These are phyloP conservation scores for Yamadazyma friedrichii DNA, from an alignment of 1,139 yeast species.

Conservation along the genomic window DNA sequence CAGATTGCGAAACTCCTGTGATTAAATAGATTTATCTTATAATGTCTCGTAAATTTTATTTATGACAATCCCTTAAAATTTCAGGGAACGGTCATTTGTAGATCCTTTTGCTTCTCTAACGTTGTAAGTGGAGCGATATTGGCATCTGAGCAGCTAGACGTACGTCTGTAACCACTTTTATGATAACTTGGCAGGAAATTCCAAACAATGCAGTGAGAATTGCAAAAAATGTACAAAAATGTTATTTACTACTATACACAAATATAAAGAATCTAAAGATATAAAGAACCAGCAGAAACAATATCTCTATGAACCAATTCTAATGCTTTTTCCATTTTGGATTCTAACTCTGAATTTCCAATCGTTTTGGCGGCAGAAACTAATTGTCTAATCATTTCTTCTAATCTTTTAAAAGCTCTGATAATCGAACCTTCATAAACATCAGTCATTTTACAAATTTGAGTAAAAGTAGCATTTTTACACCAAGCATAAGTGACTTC, in stretches of 20 bases:
- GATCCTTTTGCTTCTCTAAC: too few relatives aligned
- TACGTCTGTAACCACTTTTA: too few relatives aligned
- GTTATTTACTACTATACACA: not conserved
- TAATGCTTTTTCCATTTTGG: slow-evolving; percentile 84
- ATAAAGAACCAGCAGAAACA: slow-evolving; percentile 93
- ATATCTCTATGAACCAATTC: slow-evolving; percentile 91
- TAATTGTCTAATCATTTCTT: slow-evolving; percentile 89
- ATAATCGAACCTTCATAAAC: slow-evolving; percentile 96
- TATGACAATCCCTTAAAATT: too few relatives aligned
- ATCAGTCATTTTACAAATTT: slow-evolving; percentile 97
- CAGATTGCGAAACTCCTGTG: not conserved
- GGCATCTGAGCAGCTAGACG: too few relatives aligned
- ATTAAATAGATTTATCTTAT: not conserved
- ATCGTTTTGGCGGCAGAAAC: slow-evolving; percentile 88
- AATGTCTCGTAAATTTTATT: too few relatives aligned
- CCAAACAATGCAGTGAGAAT: too few relatives aligned
- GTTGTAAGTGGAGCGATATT: too few relatives aligned
- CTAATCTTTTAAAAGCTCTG: slow-evolving; percentile 89
- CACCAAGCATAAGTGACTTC: slow-evolving; percentile 98
- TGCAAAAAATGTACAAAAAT: not conserved
- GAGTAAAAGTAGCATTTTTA: slow-evolving; percentile 92
- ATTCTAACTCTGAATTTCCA: slow-evolving; percentile 82
- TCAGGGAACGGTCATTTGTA: too few relatives aligned
- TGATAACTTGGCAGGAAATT: too few relatives aligned
- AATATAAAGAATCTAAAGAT: slow-evolving; percentile 39